Base-by-base conservation (phyloP, 1,139 yeast genomes). In the Pichia sp. region DNA sequence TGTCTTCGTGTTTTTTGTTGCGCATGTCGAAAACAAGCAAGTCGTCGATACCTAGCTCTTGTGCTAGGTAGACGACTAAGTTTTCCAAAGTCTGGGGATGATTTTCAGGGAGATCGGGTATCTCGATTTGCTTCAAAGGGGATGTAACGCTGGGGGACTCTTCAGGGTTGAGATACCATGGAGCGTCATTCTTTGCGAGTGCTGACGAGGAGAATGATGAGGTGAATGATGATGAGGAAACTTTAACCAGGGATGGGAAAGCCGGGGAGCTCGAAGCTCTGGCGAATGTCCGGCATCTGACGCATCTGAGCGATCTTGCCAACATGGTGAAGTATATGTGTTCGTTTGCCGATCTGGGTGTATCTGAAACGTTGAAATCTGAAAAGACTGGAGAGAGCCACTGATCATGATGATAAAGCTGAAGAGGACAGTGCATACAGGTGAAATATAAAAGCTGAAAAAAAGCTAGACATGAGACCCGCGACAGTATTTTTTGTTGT, bases 21-120 rank as follows among this genome's bases (percentile, higher is more conserved):
- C 82, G 69, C 54, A 80, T 68, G 62, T 83, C 96, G 61, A 87
- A 81, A 1, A 90, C 66, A 46, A 72, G 67, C 41, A 90, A 65
- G 56, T 88, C 83, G 4, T 73, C 72, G 50, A 90, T 71, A 8
- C 96, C 96, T 60, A 87, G 76, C 45, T 85, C 85, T 15, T 73
- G 67, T 1, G 80, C 79, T 58, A 87, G 64, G 52, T 77, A 72
- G 8, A 73, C 62, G 8, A 84, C 67, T 11, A 89, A 70, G 4
- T 69, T 68, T 11, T 64, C 64, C 5, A 90, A 63, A 0, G 80
- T 65, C 0, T 62, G 65, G 0, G 96, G 96, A 0, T 88, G 70
- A 49, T 74, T 63, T 0, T 58, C 60, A 0, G 97, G 96, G 5
- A 85, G 59, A 1, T 66, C 72, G 0, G 84, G 87, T 51, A 77